Conservation (phyloP, 257 asterid species). For the Solanum paucissectum region DNA sequence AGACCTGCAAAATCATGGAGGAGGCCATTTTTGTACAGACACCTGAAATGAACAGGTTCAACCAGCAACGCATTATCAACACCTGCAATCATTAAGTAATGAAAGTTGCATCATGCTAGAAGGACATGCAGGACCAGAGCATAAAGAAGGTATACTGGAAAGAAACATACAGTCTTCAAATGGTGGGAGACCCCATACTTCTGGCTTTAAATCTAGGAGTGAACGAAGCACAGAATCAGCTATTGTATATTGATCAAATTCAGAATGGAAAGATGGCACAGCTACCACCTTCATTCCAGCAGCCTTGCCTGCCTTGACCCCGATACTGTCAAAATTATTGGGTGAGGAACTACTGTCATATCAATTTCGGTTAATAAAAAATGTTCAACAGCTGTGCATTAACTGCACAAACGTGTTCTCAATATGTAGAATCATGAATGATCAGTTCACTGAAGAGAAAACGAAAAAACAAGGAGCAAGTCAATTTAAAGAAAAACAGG, state of each 20-base stretch:
- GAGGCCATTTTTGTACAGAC: conserved; percentile 36
- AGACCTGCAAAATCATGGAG: conserved; percentile 51
- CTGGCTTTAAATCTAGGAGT: conserved; percentile 60
- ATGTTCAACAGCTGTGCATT: background rate
- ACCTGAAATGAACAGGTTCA: conserved; percentile 48
- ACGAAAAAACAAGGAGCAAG: background rate
- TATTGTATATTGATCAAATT: conserved; percentile 37
- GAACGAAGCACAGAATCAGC: conserved; percentile 70
- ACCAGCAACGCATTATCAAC: conserved; percentile 46
- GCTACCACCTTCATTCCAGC: conserved; percentile 86
- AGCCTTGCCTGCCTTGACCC: conserved; percentile 88
- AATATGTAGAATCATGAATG: background rate
- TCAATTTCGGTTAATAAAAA: background rate
- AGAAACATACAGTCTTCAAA: conserved; percentile 58
- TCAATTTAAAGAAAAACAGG: background rate
- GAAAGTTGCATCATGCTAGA: background rate
- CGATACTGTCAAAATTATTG: conserved; percentile 43
- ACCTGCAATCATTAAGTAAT: conserved; percentile 40
- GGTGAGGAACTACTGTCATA: background rate
- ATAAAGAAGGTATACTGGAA: background rate
- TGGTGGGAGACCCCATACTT: conserved; percentile 84
- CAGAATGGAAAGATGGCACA: conserved; percentile 67
- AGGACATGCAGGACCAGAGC: background rate
- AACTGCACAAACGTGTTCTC: background rate
- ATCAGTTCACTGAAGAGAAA: background rate